Evolutionary conservation across 441 rosid genomes (phyloP), one percentile per base, ranked within the genome.

Genomic region (Arabidopsis lyrata): DNA sequence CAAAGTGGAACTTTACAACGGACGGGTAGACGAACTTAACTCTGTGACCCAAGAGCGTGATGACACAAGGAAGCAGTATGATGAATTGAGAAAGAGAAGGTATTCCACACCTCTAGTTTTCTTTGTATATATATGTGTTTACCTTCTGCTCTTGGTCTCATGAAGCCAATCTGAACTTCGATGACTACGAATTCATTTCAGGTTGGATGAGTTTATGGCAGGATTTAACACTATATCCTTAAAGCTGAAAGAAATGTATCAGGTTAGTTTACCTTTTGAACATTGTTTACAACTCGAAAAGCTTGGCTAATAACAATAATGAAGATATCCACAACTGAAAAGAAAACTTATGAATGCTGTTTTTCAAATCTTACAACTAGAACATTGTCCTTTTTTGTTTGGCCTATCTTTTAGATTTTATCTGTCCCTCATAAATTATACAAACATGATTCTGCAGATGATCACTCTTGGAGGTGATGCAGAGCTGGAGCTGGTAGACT

Each of bases 381-480:
- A 49, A 35, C 36, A 41, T 8, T 3, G 5, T 15, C 13, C 52
- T 20, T 11, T 31, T 63, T 54, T 15, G 9, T 22, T 65, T 11
- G 16, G 49, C 49, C 41, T 58, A 58, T 66, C 59, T 57, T 66
- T 29, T 45, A 45, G 20, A 45, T 45, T 7, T 45, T 45, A 45
- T 45, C 50, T 47, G 8, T 36, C 9, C 47, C 9, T 10, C 16
- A 62, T 62, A 31, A 41, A 59, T 69, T 4, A 42, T 35, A 42
- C 58, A 61, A 42, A 36, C 38, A 42, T 6, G 38, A 54, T 50
- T 61, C 64, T 48, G 68, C 85, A 95, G 94, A 95, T 93, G 99
- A 95, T 91, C 80, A 95, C 99, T 5, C 95, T 95, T 4, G 98
- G 99, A 76, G 97, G 98, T 27, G 99, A 93, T 83, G 97, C 99